These are phyloP conservation scores for Pseudopediastrum boryanum DNA, from an alignment of 139 green algal species.

Conservation along the genomic window DNA sequence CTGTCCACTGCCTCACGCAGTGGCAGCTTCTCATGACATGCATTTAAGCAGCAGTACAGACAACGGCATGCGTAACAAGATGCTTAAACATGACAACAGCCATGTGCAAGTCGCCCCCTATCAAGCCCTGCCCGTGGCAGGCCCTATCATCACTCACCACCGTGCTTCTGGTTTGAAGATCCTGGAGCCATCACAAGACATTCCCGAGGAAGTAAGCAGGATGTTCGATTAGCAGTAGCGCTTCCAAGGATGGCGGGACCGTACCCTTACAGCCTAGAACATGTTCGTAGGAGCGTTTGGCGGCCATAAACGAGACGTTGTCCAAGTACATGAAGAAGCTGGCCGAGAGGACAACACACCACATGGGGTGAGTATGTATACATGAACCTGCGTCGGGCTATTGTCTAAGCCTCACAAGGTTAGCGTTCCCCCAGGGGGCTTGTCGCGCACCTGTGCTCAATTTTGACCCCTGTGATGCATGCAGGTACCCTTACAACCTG, in stretches of 20 bases:
- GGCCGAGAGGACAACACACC: constrained; percentile 75
- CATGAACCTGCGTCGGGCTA: not conserved
- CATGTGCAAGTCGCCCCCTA: constrained; percentile 68
- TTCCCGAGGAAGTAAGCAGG: constrained; percentile 58
- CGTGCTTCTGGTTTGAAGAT: constrained; percentile 67
- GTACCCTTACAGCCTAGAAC: not conserved
- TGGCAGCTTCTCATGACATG: not conserved
- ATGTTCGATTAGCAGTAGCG: not conserved
- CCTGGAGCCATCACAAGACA: constrained; percentile 51
- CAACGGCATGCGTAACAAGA: constrained; percentile 19
- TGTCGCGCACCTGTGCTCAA: too few species aligned
- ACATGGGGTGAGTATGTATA: constrained; percentile 76
- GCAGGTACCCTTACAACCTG: constrained; percentile 98
- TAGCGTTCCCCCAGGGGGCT: too few species aligned
- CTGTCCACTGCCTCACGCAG: constrained; percentile 29
- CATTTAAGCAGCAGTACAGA: not conserved
- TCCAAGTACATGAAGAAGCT: constrained; percentile 85
- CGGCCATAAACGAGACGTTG: constrained; percentile 68
- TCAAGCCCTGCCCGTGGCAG: constrained; percentile 79
- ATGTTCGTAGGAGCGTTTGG: constrained; percentile 65
- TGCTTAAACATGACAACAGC: constrained; percentile 34
- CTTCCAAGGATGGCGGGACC: not conserved
- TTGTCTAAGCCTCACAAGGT: not conserved
- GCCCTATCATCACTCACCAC: constrained; percentile 71
- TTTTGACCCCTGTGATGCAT: not conserved